Conservation (phyloP, 768 basidiomycete genomes). For the Filobasidium floriforme region DNA sequence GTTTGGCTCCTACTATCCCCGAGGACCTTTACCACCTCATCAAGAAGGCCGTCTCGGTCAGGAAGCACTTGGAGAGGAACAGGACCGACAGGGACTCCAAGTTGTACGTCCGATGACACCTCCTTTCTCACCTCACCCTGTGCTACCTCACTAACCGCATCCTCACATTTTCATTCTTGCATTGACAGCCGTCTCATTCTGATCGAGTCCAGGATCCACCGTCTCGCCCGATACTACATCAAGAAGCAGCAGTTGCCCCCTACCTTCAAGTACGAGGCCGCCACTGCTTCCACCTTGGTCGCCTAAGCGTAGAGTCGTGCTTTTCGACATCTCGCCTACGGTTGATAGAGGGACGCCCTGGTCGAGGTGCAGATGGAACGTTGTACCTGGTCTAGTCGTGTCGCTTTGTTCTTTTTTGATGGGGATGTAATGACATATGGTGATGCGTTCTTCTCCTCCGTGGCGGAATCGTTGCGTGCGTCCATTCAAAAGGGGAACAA, state of each 20-base stretch:
- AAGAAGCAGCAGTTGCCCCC: slow-evolving; percentile 95
- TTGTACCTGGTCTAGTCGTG: no score
- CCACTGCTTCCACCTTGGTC: slow-evolving; percentile 68
- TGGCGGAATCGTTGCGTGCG: no score
- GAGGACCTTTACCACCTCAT: slow-evolving; percentile 99
- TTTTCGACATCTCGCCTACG: no score
- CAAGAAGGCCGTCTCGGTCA: slow-evolving; percentile 99
- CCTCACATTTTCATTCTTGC: neutral
- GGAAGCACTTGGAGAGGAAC: slow-evolving; percentile 97
- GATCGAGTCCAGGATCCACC: slow-evolving; percentile 98
- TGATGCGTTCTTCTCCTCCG: no score
- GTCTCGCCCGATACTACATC: slow-evolving; percentile 97
- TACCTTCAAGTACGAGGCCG: slow-evolving; percentile 97
- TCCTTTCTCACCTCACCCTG: neutral
- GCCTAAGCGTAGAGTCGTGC: slow-evolving; percentile 31
- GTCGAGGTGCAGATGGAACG: no score
- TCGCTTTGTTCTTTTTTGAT: no score
- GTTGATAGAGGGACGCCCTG: no score
- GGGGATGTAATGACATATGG: no score
- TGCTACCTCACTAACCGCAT: neutral
- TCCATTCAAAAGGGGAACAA: no score
- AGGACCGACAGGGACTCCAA: slow-evolving; percentile 82
- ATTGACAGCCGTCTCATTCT: slow-evolving; percentile 77
- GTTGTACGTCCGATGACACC: slow-evolving; percentile 32
- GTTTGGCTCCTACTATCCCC: slow-evolving; percentile 92